Evolutionary conservation across 306 rosid genomes (phyloP), one percentile per base, ranked within the genome.

Genomic region (Quercus bicolor): DNA sequence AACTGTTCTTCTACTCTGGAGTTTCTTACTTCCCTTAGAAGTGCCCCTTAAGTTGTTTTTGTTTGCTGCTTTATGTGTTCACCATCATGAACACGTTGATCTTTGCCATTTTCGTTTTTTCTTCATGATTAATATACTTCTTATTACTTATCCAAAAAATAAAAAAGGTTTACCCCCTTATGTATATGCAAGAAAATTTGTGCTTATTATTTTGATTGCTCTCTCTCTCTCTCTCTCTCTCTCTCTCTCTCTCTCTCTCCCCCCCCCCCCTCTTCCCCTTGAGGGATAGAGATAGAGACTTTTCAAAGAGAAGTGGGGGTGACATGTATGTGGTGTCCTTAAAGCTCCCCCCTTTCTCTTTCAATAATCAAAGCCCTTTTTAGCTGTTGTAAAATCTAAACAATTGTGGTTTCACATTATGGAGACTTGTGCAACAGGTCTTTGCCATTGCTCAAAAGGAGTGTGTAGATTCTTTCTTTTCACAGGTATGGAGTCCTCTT

Each of bases 391-490:
- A 75, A 45, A 60, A 19, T 72, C 10, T 5, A 60, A 48, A 70
- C 6, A 31, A 31, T 45, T 48, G 40, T 66, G 18, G n/a, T 72
- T 72, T 75, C 31, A 56, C 62, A 78, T 78, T 73, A 76, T 82
- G 72, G 78, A 75, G 73, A 19, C 75, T 76, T 72, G 56, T 81
- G 72, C 64, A 80, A 37, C 91, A 96, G 99, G 91, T 96, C 68
- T 96, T 96, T 89, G 97, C 97, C 16, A 74, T 83, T 81, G 97
- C 98, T 59, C 99, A 96, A 79, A 96, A 87, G 89, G 93, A 89
- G 84, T 82, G 87, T 54, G 85, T 96, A 75, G 99, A 93, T 76
- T 90, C 98, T 71, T 93, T 96, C 87, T 93, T 90, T 81, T 96
- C 99, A 57, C 99, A 96, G 97, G 99, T 93, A 83, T 65, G 56